phyloP scores from a whole-genome alignment of 139 green algal genomes.

The Protoeuglena noctilucae region DNA sequence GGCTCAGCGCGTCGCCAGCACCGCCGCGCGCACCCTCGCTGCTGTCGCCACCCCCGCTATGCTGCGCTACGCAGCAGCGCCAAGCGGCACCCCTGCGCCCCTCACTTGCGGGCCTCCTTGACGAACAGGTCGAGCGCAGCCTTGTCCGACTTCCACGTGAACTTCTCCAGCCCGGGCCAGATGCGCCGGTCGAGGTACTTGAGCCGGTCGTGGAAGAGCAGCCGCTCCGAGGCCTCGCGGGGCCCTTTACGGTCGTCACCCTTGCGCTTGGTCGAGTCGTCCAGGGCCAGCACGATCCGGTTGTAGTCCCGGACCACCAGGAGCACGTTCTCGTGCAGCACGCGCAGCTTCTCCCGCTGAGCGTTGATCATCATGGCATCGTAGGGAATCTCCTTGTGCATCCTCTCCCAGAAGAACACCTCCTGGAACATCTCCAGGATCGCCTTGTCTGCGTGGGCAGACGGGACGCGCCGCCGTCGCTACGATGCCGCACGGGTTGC shows the following conservation, averaged over 20 bases:
- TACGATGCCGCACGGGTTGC: too few relatives aligned
- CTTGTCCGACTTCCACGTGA: slow-evolving; percentile 50
- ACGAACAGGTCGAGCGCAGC: slow-evolving; percentile 59
- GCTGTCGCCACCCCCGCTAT: too few relatives aligned
- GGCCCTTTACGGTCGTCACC: too few relatives aligned
- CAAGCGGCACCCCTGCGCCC: not conserved
- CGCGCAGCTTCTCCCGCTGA: slow-evolving; percentile 61
- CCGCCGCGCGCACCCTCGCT: too few relatives aligned
- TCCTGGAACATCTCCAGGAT: slow-evolving; percentile 52
- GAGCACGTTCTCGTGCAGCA: slow-evolving; percentile 41
- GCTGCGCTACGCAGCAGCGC: slow-evolving; percentile 54
- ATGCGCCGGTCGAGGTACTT: slow-evolving; percentile 66
- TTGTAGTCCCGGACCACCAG: slow-evolving; percentile 38
- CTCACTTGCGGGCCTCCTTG: slow-evolving; percentile 26
- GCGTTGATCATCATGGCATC: slow-evolving; percentile 68
- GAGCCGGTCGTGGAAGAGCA: slow-evolving; percentile 67
- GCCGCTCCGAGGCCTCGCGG: slow-evolving; percentile 54
- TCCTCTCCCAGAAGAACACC: slow-evolving; percentile 62
- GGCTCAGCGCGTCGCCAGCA: too few relatives aligned
- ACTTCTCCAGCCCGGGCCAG: slow-evolving; percentile 58
- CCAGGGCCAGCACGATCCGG: slow-evolving; percentile 46
- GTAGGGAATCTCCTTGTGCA: slow-evolving; percentile 62
- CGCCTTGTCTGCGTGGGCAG: too few relatives aligned
- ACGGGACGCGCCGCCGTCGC: too few relatives aligned
- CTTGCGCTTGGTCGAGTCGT: too few relatives aligned